These are phyloP conservation scores for Persicaria maculosa DNA, from an alignment of 148 eudicot species.

Conservation along the genomic window DNA sequence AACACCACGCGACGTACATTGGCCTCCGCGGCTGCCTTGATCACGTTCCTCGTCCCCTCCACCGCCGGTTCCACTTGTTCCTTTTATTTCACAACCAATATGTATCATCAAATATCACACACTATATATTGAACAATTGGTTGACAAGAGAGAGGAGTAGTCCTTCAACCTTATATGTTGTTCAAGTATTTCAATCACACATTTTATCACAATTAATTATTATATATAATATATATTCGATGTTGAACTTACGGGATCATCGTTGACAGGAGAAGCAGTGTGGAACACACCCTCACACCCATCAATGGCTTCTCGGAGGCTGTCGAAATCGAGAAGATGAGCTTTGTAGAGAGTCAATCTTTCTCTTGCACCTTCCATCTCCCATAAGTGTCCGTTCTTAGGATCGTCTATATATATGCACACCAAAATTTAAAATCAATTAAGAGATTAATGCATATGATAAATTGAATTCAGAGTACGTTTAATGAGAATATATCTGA, in stretches of 20 bases:
- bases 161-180: too few relatives aligned
- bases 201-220: too few relatives aligned
- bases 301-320: constrained; percentile 61
- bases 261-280: constrained; percentile 92
- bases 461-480: not conserved
- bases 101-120: not conserved
- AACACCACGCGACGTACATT: constrained; percentile 83
- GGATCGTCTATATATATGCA: constrained; percentile 53
- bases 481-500: not conserved
- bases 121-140: not conserved
- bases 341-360: constrained; percentile 69
- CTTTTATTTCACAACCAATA: constrained; percentile 21
- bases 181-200: too few relatives aligned
- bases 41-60: constrained; percentile 69
- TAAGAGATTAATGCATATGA: not conserved
- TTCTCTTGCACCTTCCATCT: constrained; percentile 81
- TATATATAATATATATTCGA: too few relatives aligned
- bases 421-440: not conserved
- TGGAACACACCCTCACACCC: constrained; percentile 94
- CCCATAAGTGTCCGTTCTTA: constrained; percentile 74
- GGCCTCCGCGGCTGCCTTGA: constrained; percentile 69
- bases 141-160: too few relatives aligned
- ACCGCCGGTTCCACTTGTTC: constrained; percentile 97
- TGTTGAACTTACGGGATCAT: constrained; percentile 59
- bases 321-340: constrained; percentile 72